Conservation (phyloP, 768 basidiomycete genomes). For the Rhodocollybia butyracea region DNA sequence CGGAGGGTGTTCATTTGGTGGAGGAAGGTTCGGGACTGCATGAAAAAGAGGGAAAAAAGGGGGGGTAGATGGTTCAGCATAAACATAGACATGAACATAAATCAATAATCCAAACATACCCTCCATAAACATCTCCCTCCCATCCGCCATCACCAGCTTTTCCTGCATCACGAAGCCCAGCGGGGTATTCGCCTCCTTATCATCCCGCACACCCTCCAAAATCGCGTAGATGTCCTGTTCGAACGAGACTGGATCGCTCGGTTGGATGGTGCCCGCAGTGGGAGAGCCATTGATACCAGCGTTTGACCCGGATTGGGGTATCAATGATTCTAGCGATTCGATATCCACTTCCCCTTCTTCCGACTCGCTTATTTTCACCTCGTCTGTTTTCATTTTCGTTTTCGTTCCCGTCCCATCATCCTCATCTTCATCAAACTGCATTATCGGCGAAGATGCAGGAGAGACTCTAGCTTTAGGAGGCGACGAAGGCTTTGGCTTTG, state of each 20-base stretch:
- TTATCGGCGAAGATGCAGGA: not conserved
- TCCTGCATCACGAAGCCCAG: conserved; percentile 50
- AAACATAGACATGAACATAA: not conserved
- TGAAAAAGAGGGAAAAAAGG: not conserved
- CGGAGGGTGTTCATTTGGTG: conserved; percentile 47
- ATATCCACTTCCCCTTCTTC: not conserved
- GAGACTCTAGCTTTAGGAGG: not conserved
- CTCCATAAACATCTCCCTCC: conserved; percentile 47
- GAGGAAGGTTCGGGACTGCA: conserved; percentile 52
- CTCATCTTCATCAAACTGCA: not conserved
- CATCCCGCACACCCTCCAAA: not conserved
- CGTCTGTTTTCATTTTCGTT: not conserved
- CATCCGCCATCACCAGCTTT: conserved; percentile 40
- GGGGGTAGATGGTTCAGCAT: conserved; percentile 2
- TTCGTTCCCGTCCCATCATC: not conserved
- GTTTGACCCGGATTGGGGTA: too few relatives aligned
- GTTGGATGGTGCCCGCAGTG: too few relatives aligned
- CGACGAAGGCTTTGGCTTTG: not conserved
- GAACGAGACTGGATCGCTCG: not conserved
- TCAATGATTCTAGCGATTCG: not conserved
- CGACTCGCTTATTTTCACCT: not conserved
- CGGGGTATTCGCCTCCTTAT: too few relatives aligned
- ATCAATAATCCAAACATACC: conserved; percentile 35
- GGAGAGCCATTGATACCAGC: too few relatives aligned
- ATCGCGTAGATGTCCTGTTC: not conserved